Evolutionary conservation across 306 rosid species (phyloP).

Genomic region (Erythrophleum fordii): DNA sequence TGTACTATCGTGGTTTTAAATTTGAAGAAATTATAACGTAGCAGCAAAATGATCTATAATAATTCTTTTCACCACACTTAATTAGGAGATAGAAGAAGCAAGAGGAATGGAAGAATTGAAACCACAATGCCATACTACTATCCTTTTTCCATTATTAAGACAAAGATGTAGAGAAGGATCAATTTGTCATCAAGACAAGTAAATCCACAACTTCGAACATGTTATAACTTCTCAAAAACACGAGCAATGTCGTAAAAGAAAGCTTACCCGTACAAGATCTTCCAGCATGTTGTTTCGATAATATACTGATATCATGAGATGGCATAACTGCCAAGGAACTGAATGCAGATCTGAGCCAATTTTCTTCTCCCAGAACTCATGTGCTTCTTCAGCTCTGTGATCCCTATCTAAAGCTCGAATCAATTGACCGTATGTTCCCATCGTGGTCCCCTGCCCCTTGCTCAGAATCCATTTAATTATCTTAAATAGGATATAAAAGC

Average conservation of each 20-base stretch:
- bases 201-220: conserved; percentile 13
- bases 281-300: conserved; percentile 77
- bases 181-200: background rate
- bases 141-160: background rate
- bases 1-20: conserved; percentile 9
- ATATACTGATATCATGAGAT: conserved; percentile 78
- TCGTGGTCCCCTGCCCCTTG: conserved; percentile 94
- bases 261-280: conserved; percentile 65
- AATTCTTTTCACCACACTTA: background rate
- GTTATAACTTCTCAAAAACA: conserved; percentile 12
- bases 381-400: conserved; percentile 88
- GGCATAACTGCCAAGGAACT: conserved; percentile 93
- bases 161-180: conserved; percentile 1
- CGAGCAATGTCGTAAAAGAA: conserved; percentile 7
- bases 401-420: conserved; percentile 89
- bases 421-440: conserved; percentile 82
- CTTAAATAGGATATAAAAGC: conserved; percentile 43
- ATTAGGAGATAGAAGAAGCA: background rate
- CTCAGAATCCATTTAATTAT: conserved; percentile 97
- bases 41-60: background rate
- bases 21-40: background rate
- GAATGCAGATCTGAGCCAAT: conserved; percentile 84
- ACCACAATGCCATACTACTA: background rate
- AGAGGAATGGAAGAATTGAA: background rate
- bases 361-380: conserved; percentile 80